Conservation (phyloP, 345 rosid genomes). For the Euphorbia tirucalli region DNA sequence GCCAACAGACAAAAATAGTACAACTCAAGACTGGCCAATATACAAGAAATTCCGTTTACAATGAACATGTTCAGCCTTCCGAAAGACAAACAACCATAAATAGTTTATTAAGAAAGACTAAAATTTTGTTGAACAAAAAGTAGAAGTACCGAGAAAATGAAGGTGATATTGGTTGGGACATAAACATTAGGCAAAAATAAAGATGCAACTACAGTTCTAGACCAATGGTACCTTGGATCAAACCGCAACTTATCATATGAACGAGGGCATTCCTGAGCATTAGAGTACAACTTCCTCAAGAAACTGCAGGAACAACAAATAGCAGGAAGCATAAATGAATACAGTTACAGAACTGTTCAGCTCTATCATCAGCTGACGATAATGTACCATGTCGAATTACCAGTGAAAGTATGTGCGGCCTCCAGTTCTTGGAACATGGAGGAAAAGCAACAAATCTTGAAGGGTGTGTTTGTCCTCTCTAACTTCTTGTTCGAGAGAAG, state of each 20-base stretch:
- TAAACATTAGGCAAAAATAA: neutral
- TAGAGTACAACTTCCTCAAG: constrained; percentile 72
- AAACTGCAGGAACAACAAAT: constrained; percentile 54
- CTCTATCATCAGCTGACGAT: neutral
- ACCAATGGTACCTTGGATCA: constrained; percentile 67
- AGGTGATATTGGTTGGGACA: neutral
- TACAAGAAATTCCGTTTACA: neutral
- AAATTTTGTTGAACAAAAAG: neutral
- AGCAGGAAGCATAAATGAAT: constrained; percentile 15
- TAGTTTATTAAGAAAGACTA: neutral
- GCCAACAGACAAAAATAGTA: neutral
- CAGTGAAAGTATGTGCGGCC: constrained; percentile 93
- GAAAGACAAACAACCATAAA: neutral
- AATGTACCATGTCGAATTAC: constrained; percentile 34
- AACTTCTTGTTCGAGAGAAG: constrained; percentile 51
- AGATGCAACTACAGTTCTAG: neutral
- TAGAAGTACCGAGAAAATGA: neutral
- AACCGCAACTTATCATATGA: constrained; percentile 90
- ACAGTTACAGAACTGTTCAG: neutral
- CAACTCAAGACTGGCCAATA: neutral
- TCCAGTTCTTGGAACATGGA: constrained; percentile 95
- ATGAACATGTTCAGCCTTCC: constrained; percentile 3
- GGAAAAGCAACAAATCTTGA: constrained; percentile 77
- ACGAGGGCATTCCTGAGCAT: constrained; percentile 76
- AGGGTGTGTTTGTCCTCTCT: constrained; percentile 60